Evolutionary conservation across 306 rosid genomes (phyloP).

Genomic region (Inga oerstediana): DNA sequence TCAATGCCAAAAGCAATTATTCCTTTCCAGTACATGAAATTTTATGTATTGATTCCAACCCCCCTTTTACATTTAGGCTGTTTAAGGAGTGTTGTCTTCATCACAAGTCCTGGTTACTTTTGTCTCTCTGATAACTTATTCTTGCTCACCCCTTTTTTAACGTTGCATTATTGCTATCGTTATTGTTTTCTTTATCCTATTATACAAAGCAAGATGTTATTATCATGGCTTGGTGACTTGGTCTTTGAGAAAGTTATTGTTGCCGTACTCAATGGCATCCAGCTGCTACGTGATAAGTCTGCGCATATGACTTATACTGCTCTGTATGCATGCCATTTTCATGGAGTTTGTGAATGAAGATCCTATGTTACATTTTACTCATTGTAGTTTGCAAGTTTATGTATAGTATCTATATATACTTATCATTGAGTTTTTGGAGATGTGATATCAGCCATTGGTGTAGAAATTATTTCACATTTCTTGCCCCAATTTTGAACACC

Average conservation of each 20-base stretch:
- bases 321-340: not conserved
- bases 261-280: not conserved
- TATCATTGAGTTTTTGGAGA: slow-evolving; percentile 3
- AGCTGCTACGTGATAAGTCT: not conserved
- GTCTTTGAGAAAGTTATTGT: not conserved
- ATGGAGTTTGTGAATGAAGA: not conserved
- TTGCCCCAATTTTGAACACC: not conserved
- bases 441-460: slow-evolving; percentile 9
- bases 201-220: not conserved
- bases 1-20: not conserved
- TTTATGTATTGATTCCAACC: not conserved
- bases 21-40: not conserved
- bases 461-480: slow-evolving; percentile 3
- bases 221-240: not conserved
- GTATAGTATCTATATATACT: slow-evolving; percentile 2
- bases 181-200: not conserved
- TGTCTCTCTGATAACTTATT: not conserved
- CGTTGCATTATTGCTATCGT: not conserved
- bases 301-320: not conserved
- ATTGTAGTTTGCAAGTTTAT: not conserved
- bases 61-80: not conserved
- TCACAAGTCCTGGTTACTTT: not conserved
- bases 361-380: not conserved
- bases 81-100: not conserved
- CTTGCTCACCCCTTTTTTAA: not conserved